Percentiles rank a stretch among this genome's conserved stretches.
phyloP scores from a whole-genome alignment of 202 grass and related monocot genomes.

The Musa balbisiana region DNA sequence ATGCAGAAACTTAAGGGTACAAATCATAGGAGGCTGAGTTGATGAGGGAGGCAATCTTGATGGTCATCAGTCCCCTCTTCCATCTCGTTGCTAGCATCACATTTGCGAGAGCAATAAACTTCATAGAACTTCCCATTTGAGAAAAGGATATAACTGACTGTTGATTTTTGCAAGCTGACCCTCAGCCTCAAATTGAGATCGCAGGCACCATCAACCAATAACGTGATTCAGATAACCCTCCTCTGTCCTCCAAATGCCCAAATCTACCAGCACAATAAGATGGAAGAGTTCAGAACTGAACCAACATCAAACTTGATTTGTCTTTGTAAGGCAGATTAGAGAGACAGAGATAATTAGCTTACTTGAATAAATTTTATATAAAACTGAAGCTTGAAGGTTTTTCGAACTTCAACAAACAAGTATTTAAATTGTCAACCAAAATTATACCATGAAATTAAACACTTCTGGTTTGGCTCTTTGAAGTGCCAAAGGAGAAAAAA shows the following conservation, averaged over 20 bases:
- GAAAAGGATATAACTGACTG: too few relatives aligned
- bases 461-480: background rate
- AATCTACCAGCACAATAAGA: conserved; percentile 41
- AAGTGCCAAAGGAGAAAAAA: background rate
- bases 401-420: background rate
- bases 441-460: background rate
- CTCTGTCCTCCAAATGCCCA: conserved; percentile 93
- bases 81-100: background rate
- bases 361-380: background rate
- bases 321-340: background rate
- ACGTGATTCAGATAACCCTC: conserved; percentile 64
- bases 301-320: background rate
- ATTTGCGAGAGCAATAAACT: background rate
- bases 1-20: too few relatives aligned
- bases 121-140: too few relatives aligned
- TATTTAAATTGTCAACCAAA: background rate
- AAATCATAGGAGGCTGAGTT: background rate
- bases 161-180: too few relatives aligned
- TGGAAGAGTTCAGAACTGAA: too few relatives aligned
- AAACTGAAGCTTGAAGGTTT: background rate
- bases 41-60: background rate
- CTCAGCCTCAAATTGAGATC: background rate
- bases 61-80: background rate
- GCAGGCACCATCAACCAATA: conserved; percentile 24
- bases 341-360: too few relatives aligned